phyloP scores from a whole-genome alignment of 192 early-diverging fungal species.

The Chytriomyces hyalinus region DNA sequence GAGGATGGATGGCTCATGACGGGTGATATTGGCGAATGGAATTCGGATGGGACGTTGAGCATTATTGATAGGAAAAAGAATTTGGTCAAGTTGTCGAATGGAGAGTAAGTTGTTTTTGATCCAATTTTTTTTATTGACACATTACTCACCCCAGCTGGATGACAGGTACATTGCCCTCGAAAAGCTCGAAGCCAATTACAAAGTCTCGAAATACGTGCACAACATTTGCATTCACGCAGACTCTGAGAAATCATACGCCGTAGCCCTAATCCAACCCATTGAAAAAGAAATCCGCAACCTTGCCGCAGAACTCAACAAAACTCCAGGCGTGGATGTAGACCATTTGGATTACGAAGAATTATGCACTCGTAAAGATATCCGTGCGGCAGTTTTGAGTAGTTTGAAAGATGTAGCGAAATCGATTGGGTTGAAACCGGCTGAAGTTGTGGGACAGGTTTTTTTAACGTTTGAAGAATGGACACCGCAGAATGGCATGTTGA shows the following conservation, averaged over 20 bases:
- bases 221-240: slow-evolving; percentile 73
- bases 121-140: background rate
- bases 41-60: slow-evolving; percentile 72
- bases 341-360: slow-evolving; percentile 56
- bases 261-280: slow-evolving; percentile 76
- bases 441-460: slow-evolving; percentile 71
- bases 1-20: slow-evolving; percentile 87
- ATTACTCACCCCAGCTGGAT: background rate
- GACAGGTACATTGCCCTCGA: slow-evolving; percentile 81
- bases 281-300: slow-evolving; percentile 51
- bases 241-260: slow-evolving; percentile 69
- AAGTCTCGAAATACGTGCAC: slow-evolving; percentile 68
- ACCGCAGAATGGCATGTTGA: slow-evolving; percentile 80
- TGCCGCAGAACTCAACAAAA: slow-evolving; percentile 22
- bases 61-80: slow-evolving; percentile 95
- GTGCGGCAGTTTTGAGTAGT: slow-evolving; percentile 56
- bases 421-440: slow-evolving; percentile 72
- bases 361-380: slow-evolving; percentile 47
- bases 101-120: slow-evolving; percentile 57
- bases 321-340: slow-evolving; percentile 35
- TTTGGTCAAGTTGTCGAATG: slow-evolving; percentile 88
- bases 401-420: slow-evolving; percentile 67
- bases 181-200: slow-evolving; percentile 91
- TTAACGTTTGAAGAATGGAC: slow-evolving; percentile 88
- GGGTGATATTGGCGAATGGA: slow-evolving; percentile 90